Evolutionary conservation across 345 rosid species (phyloP).

Genomic region (Crucihimalaya himalaica): DNA sequence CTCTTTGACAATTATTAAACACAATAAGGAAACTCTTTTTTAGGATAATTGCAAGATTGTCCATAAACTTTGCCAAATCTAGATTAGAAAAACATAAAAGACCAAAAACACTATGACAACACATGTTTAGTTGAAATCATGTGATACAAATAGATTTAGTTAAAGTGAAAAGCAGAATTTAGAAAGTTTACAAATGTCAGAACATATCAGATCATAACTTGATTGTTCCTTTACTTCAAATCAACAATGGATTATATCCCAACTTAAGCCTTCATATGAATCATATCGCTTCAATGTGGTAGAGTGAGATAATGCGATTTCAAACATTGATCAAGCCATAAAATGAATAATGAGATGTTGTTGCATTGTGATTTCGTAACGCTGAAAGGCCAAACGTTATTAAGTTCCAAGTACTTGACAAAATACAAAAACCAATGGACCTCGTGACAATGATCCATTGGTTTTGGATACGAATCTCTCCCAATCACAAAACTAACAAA

Average conservation of each 20-base stretch:
- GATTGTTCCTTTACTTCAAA: not conserved
- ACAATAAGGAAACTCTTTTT: not conserved
- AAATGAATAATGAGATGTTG: not conserved
- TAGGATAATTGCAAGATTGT: not conserved
- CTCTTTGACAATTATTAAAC: not conserved
- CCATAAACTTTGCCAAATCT: not conserved
- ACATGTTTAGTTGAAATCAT: not conserved
- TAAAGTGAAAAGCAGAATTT: not conserved
- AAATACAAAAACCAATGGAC: slow-evolving; percentile 18
- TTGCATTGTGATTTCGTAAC: slow-evolving; percentile 20
- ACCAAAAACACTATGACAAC: not conserved
- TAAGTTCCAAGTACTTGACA: slow-evolving; percentile 11
- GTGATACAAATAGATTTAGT: not conserved
- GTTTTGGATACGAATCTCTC: not conserved
- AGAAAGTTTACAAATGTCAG: not conserved
- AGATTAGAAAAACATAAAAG: not conserved
- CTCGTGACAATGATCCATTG: slow-evolving; percentile 7
- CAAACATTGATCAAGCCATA: not conserved
- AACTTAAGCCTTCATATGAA: not conserved
- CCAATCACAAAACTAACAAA: slow-evolving; percentile 14
- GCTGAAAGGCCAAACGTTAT: slow-evolving; percentile 27
- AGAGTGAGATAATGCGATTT: not conserved
- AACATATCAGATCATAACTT: not conserved
- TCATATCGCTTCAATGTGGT: not conserved
- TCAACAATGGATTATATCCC: not conserved